phyloP scores from a whole-genome alignment of 352 stramenopile species.

The Aphanomyces invadans region DNA sequence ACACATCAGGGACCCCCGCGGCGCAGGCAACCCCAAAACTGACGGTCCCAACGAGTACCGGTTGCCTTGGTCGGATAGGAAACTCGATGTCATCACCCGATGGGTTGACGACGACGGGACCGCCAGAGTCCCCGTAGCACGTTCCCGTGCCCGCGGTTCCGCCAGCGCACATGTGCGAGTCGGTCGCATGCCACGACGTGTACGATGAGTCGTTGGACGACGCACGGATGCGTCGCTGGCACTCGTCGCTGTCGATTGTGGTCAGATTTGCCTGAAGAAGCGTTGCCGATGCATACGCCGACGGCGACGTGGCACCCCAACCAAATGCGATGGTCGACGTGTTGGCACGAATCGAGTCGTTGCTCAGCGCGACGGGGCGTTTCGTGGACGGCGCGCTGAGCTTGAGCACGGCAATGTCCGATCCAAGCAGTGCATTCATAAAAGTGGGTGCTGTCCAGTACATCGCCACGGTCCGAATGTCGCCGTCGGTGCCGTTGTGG shows the following conservation, averaged over 20 bases:
- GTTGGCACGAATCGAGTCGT: slow-evolving; percentile 21
- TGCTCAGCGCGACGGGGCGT: slow-evolving; percentile 32
- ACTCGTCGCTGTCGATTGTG: neutral
- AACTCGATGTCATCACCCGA: too few relatives aligned
- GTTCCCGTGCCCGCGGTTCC: neutral
- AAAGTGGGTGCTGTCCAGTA: slow-evolving; percentile 40
- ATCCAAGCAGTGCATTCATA: slow-evolving; percentile 31
- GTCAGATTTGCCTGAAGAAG: neutral
- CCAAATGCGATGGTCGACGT: slow-evolving; percentile 38
- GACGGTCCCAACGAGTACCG: neutral
- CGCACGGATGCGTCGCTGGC: neutral
- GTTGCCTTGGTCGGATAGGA: too few relatives aligned
- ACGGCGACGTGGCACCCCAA: too few relatives aligned
- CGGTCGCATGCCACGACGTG: neutral
- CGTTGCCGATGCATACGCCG: too few relatives aligned
- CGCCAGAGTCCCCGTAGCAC: neutral
- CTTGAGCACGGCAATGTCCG: slow-evolving; percentile 56
- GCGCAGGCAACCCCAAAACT: neutral
- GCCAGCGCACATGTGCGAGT: neutral
- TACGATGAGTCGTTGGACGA: neutral
- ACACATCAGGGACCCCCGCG: neutral
- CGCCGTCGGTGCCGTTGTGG: slow-evolving; percentile 32
- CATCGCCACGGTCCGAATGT: slow-evolving; percentile 38
- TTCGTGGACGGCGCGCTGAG: slow-evolving; percentile 35
- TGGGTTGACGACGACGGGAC: neutral